Evolutionary conservation across 1,284 basidiomycete genomes (phyloP).

Genomic region (Malassezia nana): DNA sequence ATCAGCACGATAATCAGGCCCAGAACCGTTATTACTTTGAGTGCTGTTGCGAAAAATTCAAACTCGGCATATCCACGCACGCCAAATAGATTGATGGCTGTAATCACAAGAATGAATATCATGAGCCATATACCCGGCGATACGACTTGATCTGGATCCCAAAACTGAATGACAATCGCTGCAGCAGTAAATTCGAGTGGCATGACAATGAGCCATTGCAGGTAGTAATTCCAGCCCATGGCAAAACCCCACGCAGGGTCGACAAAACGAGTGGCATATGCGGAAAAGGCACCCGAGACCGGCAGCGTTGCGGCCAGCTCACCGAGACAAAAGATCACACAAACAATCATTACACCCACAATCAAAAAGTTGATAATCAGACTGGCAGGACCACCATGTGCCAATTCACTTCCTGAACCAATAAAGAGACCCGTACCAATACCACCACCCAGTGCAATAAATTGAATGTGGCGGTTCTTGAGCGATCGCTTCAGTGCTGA

Average conservation of each 20-base stretch:
- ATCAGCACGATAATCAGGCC: slow-evolving; percentile 42
- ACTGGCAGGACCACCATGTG: slow-evolving; percentile 51
- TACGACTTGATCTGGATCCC: slow-evolving; percentile 5
- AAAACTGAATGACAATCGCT: slow-evolving; percentile 29
- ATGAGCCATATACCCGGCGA: slow-evolving; percentile 37
- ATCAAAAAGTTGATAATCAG: slow-evolving; percentile 45
- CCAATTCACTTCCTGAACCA: slow-evolving; percentile 51
- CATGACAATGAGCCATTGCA: slow-evolving; percentile 42
- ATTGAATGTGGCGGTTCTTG: slow-evolving; percentile 34
- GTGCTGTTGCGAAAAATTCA: slow-evolving; percentile 35
- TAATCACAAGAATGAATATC: slow-evolving; percentile 33
- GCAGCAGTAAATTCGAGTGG: slow-evolving; percentile 43
- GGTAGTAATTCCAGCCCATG: slow-evolving; percentile 60
- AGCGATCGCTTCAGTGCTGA: slow-evolving; percentile 30
- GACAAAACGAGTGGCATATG: slow-evolving; percentile 35
- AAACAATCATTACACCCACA: slow-evolving; percentile 45
- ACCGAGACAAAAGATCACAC: slow-evolving; percentile 46
- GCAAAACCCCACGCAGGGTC: slow-evolving; percentile 35
- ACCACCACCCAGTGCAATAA: slow-evolving; percentile 54
- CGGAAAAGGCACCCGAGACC: slow-evolving; percentile 34
- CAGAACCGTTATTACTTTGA: slow-evolving; percentile 43
- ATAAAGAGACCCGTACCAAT: slow-evolving; percentile 53
- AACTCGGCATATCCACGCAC: slow-evolving; percentile 44
- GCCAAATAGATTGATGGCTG: slow-evolving; percentile 44
- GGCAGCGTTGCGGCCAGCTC: slow-evolving; percentile 36